phyloP scores from a whole-genome alignment of 2,329 filamentous ascomycete species.

The Fusarium clavum region DNA sequence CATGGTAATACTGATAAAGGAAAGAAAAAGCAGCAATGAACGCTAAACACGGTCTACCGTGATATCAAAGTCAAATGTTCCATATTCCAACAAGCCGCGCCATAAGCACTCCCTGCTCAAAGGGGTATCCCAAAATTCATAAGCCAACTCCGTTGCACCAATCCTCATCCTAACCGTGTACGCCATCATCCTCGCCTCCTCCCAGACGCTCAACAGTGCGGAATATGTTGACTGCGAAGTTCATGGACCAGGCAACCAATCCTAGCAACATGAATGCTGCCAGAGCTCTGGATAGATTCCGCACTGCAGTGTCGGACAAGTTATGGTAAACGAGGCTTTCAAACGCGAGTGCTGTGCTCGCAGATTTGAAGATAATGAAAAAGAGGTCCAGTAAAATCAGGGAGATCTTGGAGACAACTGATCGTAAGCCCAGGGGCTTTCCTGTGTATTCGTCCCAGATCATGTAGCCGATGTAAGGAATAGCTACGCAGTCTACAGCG shows the following conservation, averaged over 20 bases:
- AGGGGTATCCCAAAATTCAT: constrained; percentile 36
- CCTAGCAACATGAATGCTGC: constrained; percentile 84
- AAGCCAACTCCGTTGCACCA: constrained; percentile 15
- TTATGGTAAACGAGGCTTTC: constrained; percentile 77
- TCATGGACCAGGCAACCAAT: constrained; percentile 88
- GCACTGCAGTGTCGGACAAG: constrained; percentile 51
- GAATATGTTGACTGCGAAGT: constrained; percentile 87
- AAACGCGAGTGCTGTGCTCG: constrained; percentile 91
- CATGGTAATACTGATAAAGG: constrained; percentile 1
- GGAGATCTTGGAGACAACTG: constrained; percentile 84
- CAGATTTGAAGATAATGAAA: constrained; percentile 97
- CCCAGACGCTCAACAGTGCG: constrained; percentile 72
- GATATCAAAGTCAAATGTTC: constrained; percentile 15
- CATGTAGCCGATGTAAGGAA: constrained; percentile 93
- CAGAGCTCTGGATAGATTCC: constrained; percentile 74
- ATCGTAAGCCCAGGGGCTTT: constrained; percentile 88
- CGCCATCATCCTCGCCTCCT: constrained; percentile 60
- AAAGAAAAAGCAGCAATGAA: constrained; percentile 28
- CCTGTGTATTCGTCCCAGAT: constrained; percentile 97
- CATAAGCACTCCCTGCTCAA: constrained; percentile 35
- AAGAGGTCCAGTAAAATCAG: constrained; percentile 92
- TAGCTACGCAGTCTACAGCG: constrained; percentile 86
- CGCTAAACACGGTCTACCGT: constrained; percentile 32
- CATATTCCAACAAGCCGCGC: constrained; percentile 15
- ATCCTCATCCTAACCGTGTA: constrained; percentile 28